Evolutionary conservation across 179 eudicot genomes (phyloP), one percentile per base, ranked within the genome.

Genomic region (Heliamphora pulchella): DNA sequence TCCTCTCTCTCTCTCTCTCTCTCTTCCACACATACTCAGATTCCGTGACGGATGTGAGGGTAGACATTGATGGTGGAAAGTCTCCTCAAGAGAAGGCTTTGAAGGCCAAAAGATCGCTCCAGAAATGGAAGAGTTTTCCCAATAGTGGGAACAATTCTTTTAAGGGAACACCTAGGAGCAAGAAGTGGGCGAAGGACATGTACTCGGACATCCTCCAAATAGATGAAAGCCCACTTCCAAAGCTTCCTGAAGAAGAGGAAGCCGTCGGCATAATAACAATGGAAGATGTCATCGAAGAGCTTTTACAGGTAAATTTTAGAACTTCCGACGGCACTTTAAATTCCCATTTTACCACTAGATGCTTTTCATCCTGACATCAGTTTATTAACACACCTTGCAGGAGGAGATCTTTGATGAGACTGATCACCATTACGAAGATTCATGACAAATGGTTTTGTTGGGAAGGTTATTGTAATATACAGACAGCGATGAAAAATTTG

Each of bases 221-320:
- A n/a, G 94, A 91, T 71, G 92, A 87, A 64, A 84, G 84, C 72
- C 92, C 94, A 76, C 86, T 95, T 39, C 97, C 93, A 5, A 91
- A 83, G 78, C 84, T 88, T 13, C 90, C 97, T 2, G 97, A 89
- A 62, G 96, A 91, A 86, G 97, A 93, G 83, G 97, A 91, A 87
- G 97, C 92, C 61, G 88, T 92, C 7, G 99, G 99, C 31, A 76
- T 96, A 15, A 96, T 96, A 72, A 96, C 99, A 57, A 82, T 96
- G 92, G 99, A 96, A 80, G 99, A 96, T 77, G 94, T 96, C 80
- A 96, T 96, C 68, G 99, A 96, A 89, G 98, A 96, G 87, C 93
- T 96, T 71, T 79, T 96, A 61, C 98, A 96, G 97, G 99, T 96
- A 84, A 82, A 80, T 10, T 7, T 11, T n/a, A 39, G 18, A 31